Conservation (phyloP, 192 early-diverging fungal species). For the Lobosporangium transversale region DNA sequence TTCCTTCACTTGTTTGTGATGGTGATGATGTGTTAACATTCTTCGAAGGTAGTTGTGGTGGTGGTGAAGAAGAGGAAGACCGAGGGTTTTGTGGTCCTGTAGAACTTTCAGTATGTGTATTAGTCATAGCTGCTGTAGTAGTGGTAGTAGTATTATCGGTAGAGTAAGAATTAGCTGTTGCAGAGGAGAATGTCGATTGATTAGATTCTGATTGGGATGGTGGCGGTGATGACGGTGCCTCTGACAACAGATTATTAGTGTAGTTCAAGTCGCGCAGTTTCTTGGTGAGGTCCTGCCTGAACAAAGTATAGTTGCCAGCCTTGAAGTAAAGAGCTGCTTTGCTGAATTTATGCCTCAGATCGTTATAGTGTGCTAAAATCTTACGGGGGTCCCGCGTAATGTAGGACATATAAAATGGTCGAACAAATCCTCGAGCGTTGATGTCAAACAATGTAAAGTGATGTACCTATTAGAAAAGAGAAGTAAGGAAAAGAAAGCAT, state of each 20-base stretch:
- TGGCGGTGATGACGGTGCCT: too few relatives aligned
- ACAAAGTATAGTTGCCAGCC: conserved; percentile 61
- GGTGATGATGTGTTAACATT: neutral
- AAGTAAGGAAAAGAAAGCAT: neutral
- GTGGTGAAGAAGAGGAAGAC: neutral
- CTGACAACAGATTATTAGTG: conserved; percentile 54
- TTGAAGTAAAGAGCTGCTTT: conserved; percentile 59
- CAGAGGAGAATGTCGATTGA: too few relatives aligned
- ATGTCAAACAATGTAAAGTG: conserved; percentile 66
- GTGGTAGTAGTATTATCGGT: conserved; percentile 2
- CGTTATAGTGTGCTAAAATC: conserved; percentile 55
- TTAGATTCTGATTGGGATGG: too few relatives aligned
- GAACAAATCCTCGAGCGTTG: conserved; percentile 62
- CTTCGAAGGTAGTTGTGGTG: neutral
- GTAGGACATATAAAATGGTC: conserved; percentile 61
- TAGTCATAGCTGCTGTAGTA: neutral
- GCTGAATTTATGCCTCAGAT: conserved; percentile 55
- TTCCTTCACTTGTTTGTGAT: conserved; percentile 9
- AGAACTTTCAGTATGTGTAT: too few relatives aligned
- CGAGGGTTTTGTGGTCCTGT: too few relatives aligned
- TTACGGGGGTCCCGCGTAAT: conserved; percentile 60
- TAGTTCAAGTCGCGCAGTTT: conserved; percentile 59
- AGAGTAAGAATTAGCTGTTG: neutral
- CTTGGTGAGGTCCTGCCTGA: conserved; percentile 57
- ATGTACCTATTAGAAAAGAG: conserved; percentile 53